Evolutionary conservation across 164 flowering plant genomes (phyloP).

Genomic region (Tinospora cordifolia): DNA sequence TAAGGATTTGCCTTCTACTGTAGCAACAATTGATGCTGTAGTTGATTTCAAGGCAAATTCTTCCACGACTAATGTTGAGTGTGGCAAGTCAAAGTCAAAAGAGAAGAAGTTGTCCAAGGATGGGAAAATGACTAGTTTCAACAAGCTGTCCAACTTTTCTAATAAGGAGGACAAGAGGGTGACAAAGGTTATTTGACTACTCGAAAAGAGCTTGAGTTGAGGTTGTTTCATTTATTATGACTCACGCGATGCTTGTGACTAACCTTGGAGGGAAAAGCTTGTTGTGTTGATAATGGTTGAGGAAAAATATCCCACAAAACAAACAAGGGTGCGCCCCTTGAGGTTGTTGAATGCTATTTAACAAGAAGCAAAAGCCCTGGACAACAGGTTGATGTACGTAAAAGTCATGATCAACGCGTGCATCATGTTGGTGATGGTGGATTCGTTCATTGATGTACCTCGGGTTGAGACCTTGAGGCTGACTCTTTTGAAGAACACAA

Average conservation of each 20-base stretch:
- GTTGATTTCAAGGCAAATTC: background rate
- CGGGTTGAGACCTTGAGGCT: too few relatives aligned
- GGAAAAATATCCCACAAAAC: background rate
- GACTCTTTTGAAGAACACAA: too few relatives aligned
- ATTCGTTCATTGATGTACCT: too few relatives aligned
- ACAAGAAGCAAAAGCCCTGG: background rate
- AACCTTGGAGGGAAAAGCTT: background rate
- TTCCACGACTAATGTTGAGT: background rate
- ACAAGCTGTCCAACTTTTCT: background rate
- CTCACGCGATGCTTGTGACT: too few relatives aligned
- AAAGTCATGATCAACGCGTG: too few relatives aligned
- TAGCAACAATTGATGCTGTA: background rate
- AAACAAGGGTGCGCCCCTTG: background rate
- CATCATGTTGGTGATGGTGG: too few relatives aligned
- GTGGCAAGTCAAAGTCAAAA: background rate
- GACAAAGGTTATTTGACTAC: too few relatives aligned
- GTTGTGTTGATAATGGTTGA: background rate
- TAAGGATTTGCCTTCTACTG: background rate
- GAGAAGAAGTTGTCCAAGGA: background rate
- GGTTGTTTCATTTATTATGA: too few relatives aligned
- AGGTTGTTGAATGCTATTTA: background rate
- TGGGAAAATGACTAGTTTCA: background rate
- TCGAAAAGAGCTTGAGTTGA: too few relatives aligned
- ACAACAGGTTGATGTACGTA: too few relatives aligned
- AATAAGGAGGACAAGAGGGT: too few relatives aligned